Evolutionary conservation across 108 stramenopile genomes (phyloP).

Genomic region (Cyclotella sp.): DNA sequence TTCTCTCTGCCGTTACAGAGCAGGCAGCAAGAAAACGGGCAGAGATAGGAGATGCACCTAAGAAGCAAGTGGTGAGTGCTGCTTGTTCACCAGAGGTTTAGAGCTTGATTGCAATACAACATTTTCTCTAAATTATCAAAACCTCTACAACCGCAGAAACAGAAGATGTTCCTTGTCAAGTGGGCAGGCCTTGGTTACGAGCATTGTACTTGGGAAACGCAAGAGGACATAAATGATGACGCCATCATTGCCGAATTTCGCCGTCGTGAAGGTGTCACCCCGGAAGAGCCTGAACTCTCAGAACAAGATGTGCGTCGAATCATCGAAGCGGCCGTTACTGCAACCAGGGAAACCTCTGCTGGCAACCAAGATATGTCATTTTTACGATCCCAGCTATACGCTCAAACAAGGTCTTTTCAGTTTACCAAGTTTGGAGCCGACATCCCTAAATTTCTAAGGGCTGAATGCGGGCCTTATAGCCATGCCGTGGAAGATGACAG

Average conservation of each 20-base stretch:
- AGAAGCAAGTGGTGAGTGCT: conserved; percentile 55
- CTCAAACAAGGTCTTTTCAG: conserved; percentile 81
- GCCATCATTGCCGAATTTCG: conserved; percentile 77
- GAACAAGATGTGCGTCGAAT: conserved; percentile 59
- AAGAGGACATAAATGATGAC: conserved; percentile 86
- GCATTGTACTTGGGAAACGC: conserved; percentile 96
- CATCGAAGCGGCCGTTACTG: conserved; percentile 58
- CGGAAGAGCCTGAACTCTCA: conserved; percentile 74
- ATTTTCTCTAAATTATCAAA: too few species aligned
- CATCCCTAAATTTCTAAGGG: conserved; percentile 59
- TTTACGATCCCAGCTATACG: conserved; percentile 67
- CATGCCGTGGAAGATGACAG: conserved; percentile 20
- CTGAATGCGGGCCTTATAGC: conserved; percentile 68
- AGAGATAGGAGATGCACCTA: conserved; percentile 82
- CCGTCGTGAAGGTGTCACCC: conserved; percentile 68
- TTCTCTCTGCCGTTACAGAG: conserved; percentile 83
- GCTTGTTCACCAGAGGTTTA: too few species aligned
- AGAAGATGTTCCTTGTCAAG: conserved; percentile 94
- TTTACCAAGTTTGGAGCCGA: conserved; percentile 81
- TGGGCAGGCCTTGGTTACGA: conserved; percentile 96
- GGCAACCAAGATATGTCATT: conserved; percentile 55
- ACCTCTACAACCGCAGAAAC: conserved; percentile 28
- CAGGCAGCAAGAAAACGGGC: conserved; percentile 81
- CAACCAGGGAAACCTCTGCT: conserved; percentile 68
- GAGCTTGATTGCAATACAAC: too few species aligned